These are phyloP conservation scores for Diaporthe longicolla DNA, from an alignment of 2,329 filamentous ascomycete genomes.

Conservation along the genomic window DNA sequence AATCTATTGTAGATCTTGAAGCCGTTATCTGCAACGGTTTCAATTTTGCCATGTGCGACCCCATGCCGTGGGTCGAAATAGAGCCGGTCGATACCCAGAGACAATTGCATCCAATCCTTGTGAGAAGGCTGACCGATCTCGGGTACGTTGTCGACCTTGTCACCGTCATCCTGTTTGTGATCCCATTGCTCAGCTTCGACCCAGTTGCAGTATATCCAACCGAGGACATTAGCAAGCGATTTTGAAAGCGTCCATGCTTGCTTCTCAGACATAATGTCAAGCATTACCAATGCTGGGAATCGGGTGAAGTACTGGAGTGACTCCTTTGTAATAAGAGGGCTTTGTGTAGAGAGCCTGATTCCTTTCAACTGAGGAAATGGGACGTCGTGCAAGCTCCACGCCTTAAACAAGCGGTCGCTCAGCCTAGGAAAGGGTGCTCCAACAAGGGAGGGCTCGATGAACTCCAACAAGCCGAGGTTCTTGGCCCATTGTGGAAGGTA, in stretches of 20 bases:
- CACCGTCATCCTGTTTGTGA: background rate
- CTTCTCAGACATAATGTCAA: background rate
- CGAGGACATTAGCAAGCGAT: background rate
- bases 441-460: slow-evolving; percentile 11
- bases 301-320: slow-evolving; percentile 29
- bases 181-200: background rate
- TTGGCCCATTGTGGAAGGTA: slow-evolving; percentile 30
- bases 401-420: slow-evolving; percentile 31
- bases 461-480: slow-evolving; percentile 38
- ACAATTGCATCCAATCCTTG: slow-evolving; percentile 4
- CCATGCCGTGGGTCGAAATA: background rate
- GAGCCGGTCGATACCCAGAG: background rate
- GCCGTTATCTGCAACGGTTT: background rate
- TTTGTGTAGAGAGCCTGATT: slow-evolving; percentile 7
- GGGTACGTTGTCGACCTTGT: background rate
- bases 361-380: slow-evolving; percentile 35
- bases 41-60: background rate
- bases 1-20: slow-evolving; percentile 13
- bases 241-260: background rate
- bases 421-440: slow-evolving; percentile 18
- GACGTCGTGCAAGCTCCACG: slow-evolving; percentile 22
- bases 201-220: slow-evolving; percentile 18
- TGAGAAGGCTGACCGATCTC: background rate
- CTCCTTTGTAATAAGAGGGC: slow-evolving; percentile 23
- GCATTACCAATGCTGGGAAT: slow-evolving; percentile 32